Evolutionary conservation across 2,329 filamentous ascomycete species (phyloP).

Genomic region (Aspergillus brunneoviolaceus): DNA sequence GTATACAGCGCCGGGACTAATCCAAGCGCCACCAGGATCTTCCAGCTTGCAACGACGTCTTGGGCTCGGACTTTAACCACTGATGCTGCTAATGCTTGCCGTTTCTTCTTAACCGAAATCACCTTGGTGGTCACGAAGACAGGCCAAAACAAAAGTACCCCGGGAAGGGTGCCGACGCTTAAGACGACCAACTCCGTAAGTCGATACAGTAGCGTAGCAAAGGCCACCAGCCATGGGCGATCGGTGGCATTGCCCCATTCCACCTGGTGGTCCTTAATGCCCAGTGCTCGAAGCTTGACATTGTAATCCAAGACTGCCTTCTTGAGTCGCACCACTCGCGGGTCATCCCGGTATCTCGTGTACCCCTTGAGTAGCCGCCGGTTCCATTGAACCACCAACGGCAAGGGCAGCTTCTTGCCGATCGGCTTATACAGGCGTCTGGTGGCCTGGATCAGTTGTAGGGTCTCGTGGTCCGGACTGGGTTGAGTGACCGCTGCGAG

Average conservation of each 20-base stretch:
- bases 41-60: constrained; percentile 94
- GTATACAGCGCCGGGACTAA: constrained; percentile 80
- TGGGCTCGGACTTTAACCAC: constrained; percentile 84
- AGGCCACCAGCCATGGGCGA: no score
- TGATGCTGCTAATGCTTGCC: constrained; percentile 78
- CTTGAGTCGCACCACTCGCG: constrained; percentile 73
- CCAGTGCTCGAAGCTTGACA: no score
- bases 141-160: no score
- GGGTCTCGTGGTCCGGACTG: constrained; percentile 88
- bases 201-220: no score
- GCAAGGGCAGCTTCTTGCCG: constrained; percentile 87
- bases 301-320: constrained; percentile 21
- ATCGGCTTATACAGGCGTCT: constrained; percentile 91
- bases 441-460: constrained; percentile 95
- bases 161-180: no score
- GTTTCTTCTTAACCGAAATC: constrained; percentile 62
- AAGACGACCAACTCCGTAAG: no score
- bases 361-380: constrained; percentile 87
- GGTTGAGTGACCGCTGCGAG: constrained; percentile 84
- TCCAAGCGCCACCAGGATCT: constrained; percentile 79
- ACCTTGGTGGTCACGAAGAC: no score
- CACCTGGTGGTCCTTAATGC: no score
- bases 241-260: no score
- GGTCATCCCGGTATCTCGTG: constrained; percentile 86
- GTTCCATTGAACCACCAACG: constrained; percentile 91